phyloP scores from a whole-genome alignment of 1,284 basidiomycete genomes.

The Leccinum holopus region DNA sequence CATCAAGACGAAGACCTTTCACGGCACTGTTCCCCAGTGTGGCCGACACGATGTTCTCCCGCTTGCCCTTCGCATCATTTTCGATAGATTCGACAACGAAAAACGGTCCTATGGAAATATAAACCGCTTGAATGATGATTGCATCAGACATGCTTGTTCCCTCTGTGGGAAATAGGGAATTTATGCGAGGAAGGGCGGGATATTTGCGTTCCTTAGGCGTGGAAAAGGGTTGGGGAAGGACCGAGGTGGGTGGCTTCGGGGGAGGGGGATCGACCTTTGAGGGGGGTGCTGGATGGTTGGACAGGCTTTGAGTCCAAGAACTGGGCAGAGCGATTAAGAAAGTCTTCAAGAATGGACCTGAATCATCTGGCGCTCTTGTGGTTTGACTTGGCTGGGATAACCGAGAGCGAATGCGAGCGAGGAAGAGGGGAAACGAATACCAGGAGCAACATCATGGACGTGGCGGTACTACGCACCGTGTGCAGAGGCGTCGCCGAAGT shows the following conservation, averaged over 20 bases:
- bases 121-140: slow-evolving; percentile 88
- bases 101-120: slow-evolving; percentile 89
- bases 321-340: slow-evolving; percentile 54
- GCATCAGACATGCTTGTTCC: slow-evolving; percentile 79
- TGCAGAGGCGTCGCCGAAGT: slow-evolving; percentile 64
- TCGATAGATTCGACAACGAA: slow-evolving; percentile 75
- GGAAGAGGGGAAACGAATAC: slow-evolving; percentile 61
- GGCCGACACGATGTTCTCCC: slow-evolving; percentile 54
- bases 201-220: slow-evolving; percentile 48
- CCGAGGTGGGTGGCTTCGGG: slow-evolving; percentile 12
- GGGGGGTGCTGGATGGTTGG: slow-evolving; percentile 20
- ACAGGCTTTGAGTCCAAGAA: slow-evolving; percentile 29
- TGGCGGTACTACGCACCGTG: slow-evolving; percentile 48
- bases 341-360: slow-evolving; percentile 61
- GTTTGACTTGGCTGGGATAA: slow-evolving; percentile 37
- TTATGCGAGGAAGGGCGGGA: slow-evolving; percentile 65
- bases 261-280: slow-evolving; percentile 14
- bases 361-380: slow-evolving; percentile 50
- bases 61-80: slow-evolving; percentile 51
- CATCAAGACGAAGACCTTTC: slow-evolving; percentile 79
- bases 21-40: slow-evolving; percentile 74
- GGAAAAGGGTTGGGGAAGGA: slow-evolving; percentile 38
- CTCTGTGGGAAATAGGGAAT: slow-evolving; percentile 63
- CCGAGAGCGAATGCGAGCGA: slow-evolving; percentile 73
- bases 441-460: slow-evolving; percentile 41